Evolutionary conservation across 2,329 filamentous ascomycete species (phyloP).

Genomic region (Monilinia aucupariae): DNA sequence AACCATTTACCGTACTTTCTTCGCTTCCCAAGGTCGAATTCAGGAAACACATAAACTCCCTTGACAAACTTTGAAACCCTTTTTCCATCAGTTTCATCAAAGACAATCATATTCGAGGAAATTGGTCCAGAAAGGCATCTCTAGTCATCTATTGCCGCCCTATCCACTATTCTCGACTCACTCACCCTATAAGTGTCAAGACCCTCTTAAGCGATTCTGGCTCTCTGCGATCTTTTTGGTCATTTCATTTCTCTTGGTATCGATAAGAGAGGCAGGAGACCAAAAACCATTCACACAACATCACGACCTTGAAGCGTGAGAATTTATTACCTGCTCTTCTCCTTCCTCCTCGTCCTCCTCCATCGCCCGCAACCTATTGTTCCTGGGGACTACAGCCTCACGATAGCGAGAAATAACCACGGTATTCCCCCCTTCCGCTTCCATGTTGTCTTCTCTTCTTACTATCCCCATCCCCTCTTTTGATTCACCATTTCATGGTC

Average conservation of each 20-base stretch:
- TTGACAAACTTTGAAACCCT: neutral
- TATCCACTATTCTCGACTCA: conserved; percentile 1
- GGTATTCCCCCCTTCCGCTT: neutral
- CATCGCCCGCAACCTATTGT: neutral
- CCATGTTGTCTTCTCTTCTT: too few relatives aligned
- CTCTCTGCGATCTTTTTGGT: neutral
- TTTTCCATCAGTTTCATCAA: neutral
- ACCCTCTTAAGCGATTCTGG: conserved; percentile 3
- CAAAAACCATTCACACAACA: neutral
- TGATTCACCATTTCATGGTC: neutral
- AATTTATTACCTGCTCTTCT: neutral
- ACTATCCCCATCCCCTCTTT: too few relatives aligned
- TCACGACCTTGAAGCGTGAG: neutral
- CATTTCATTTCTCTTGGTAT: conserved; percentile 7
- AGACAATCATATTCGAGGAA: neutral
- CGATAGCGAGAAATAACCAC: neutral
- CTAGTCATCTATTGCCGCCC: neutral
- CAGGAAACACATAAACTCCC: neutral
- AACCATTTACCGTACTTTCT: neutral
- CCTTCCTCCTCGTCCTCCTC: too few relatives aligned
- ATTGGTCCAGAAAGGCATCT: neutral
- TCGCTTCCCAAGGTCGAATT: neutral
- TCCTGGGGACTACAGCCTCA: neutral
- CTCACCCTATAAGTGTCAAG: neutral
- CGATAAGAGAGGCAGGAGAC: neutral